Base-by-base conservation (phyloP, 495 filamentous ascomycete genomes). In the Parmelia sp. region DNA sequence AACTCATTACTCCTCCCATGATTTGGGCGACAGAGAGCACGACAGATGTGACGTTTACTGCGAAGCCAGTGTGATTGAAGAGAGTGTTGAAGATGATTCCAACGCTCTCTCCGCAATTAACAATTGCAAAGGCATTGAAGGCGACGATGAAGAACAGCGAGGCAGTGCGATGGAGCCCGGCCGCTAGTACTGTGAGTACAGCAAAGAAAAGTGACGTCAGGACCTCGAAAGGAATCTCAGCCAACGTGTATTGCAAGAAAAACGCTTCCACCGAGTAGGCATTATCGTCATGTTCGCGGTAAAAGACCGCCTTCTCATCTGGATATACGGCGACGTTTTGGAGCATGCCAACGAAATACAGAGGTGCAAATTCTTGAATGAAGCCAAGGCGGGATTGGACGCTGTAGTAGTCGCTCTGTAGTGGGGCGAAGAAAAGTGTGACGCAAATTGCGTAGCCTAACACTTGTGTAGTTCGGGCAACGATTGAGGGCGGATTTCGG, bases 41-140 rank as follows among this genome's bases (percentile, higher is more conserved):
- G 49, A 87, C 79, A 2, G 80, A 83, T 4, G 83, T 87, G 47
- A 90, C 71, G 65, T 89, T 89, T 55, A 90, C 81, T 12, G 87
- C 86, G 71, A 91, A 90, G 2, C 88, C 88, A 0, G 86, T 87
- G 68, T 91, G 88, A 39, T 75, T 72, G 73, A 90, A 88, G 10
- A 90, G 75, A 1, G 88, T 90, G 70, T 88, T 89, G 75, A 91
- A 90, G 74, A 90, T 84, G 66, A 91, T 90, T 0, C 88, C 88
- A n/a, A 90, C 68, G 51, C 83, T 86, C 75, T 91, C 88, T 5
- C 88, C 88, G 65, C 84, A 89, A 57, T 74, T 85, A 44, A 89
- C 88, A 53, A 91, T 84, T 63, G 83, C 86, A 68, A 91, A 90
- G 57, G 82, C 82, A 71, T 87, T 87, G 72, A 85, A 87, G 1